Percentiles rank a stretch among this genome's conserved stretches.
Evolutionary conservation across 495 filamentous ascomycete species (phyloP).

Genomic region (Neurospora sp.): DNA sequence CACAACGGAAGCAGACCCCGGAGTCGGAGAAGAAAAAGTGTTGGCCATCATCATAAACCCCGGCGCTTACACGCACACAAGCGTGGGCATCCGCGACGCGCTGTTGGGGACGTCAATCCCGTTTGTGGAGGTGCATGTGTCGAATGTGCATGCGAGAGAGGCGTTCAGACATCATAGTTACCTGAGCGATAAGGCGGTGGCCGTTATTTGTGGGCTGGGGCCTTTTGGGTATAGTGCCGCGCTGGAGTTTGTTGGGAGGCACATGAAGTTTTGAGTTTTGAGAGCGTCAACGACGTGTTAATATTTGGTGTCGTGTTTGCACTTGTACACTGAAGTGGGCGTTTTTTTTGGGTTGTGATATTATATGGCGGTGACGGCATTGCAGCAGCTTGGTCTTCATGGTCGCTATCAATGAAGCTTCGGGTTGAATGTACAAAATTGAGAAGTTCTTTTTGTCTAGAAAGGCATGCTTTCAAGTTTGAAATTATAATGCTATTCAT

Average conservation of each 20-base stretch:
- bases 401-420: neutral
- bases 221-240: conserved; percentile 61
- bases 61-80: conserved; percentile 58
- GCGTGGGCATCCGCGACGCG: conserved; percentile 58
- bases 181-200: conserved; percentile 60
- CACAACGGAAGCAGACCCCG: conserved; percentile 4
- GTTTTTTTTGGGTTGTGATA: neutral
- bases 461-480: neutral
- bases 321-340: neutral
- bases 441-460: too few species aligned
- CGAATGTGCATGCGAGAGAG: conserved; percentile 58
- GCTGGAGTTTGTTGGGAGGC: conserved; percentile 48
- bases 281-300: conserved; percentile 9
- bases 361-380: neutral
- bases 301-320: neutral
- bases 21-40: conserved; percentile 17
- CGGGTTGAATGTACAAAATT: neutral
- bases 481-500: neutral
- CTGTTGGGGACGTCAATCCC: conserved; percentile 52
- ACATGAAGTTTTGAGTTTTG: conserved; percentile 24
- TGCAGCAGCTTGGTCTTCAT: neutral
- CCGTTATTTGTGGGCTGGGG: conserved; percentile 58
- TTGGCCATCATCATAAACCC: conserved; percentile 63
- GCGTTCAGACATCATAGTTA: conserved; percentile 53
- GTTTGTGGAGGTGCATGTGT: conserved; percentile 63